Conservation (phyloP, 129 eudicot genomes). For the Smallanthus sonchifolius region DNA sequence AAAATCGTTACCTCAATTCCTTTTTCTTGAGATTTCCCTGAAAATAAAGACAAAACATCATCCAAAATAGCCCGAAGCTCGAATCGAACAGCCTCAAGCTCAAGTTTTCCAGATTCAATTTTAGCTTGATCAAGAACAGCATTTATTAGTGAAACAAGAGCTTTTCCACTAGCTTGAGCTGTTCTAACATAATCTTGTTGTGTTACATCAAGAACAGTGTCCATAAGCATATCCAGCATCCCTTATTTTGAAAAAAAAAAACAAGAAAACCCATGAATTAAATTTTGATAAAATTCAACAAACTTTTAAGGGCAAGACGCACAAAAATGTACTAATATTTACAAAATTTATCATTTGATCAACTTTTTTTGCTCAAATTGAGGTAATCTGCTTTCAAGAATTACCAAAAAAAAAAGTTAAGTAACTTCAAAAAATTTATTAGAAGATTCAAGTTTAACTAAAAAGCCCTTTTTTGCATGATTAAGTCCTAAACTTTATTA, state of each 20-base stretch:
- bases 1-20: conserved; percentile 69
- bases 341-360: neutral
- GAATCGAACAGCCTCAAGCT: conserved; percentile 82
- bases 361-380: neutral
- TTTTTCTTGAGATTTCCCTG: conserved; percentile 91
- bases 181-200: conserved; percentile 94
- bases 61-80: conserved; percentile 73
- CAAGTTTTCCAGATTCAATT: conserved; percentile 93
- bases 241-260: conserved; percentile 33
- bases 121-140: conserved; percentile 97
- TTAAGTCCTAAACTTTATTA: neutral
- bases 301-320: neutral
- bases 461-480: no score
- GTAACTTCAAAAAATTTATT: no score
- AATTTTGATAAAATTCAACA: no score
- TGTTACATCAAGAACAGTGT: conserved; percentile 76
- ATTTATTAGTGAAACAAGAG: conserved; percentile 85
- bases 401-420: neutral
- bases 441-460: no score
- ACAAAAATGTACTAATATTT: neutral
- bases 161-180: conserved; percentile 93
- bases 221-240: conserved; percentile 93
- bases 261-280: neutral
- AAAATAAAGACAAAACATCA: conserved; percentile 83
- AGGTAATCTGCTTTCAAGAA: neutral